Percentiles rank a stretch among this genome's conserved stretches.
phyloP scores from a whole-genome alignment of 2,329 filamentous ascomycete species.

The Aspergillus uvarum region DNA sequence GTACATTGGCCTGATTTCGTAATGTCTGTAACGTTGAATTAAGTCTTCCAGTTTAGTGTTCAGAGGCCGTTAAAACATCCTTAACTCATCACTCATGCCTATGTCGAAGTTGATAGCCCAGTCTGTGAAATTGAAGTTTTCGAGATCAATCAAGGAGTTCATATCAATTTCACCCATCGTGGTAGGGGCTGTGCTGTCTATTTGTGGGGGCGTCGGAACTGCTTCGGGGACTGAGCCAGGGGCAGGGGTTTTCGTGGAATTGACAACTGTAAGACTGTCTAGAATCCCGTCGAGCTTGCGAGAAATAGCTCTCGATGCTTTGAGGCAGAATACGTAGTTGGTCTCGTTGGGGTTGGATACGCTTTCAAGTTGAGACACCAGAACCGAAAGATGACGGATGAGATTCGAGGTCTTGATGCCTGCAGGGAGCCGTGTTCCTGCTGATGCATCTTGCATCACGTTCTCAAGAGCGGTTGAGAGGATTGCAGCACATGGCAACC shows the following conservation, averaged over 20 bases:
- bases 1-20: too few relatives aligned
- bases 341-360: background rate
- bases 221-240: background rate
- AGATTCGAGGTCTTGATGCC: background rate
- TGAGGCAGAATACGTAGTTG: background rate
- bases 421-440: background rate
- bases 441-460: background rate
- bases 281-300: background rate
- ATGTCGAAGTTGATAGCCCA: background rate
- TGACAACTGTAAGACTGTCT: background rate
- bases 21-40: background rate
- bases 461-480: background rate
- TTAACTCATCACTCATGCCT: background rate
- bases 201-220: background rate
- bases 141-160: background rate
- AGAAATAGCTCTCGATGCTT: background rate
- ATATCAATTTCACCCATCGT: background rate
- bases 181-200: background rate
- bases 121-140: background rate
- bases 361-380: background rate
- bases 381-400: background rate
- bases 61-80: background rate
- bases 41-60: too few relatives aligned
- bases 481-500: background rate
- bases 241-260: background rate